Evolutionary conservation across 2,329 filamentous ascomycete species (phyloP).

Genomic region (Ascochyta lentis): DNA sequence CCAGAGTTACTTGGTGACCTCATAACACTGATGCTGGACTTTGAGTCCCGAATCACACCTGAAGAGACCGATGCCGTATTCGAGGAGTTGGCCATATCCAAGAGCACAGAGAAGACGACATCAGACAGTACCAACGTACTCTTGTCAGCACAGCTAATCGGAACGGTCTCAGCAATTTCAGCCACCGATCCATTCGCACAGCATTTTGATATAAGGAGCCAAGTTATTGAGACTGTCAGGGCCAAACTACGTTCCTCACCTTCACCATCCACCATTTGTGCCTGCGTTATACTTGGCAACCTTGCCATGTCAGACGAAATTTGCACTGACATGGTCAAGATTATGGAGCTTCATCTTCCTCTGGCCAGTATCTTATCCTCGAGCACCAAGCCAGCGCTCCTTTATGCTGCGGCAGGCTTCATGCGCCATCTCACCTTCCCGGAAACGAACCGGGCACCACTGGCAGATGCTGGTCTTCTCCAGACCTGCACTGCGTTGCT

Average conservation of each 20-base stretch:
- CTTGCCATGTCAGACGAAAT: slow-evolving; percentile 45
- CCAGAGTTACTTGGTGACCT: slow-evolving; percentile 39
- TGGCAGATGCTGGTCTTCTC: slow-evolving; percentile 43
- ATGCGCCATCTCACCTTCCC: slow-evolving; percentile 48
- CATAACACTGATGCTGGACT: slow-evolving; percentile 39
- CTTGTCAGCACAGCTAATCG: slow-evolving; percentile 42
- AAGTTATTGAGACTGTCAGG: slow-evolving; percentile 36
- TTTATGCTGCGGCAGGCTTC: slow-evolving; percentile 47
- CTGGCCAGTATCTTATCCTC: slow-evolving; percentile 39
- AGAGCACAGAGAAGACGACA: slow-evolving; percentile 27
- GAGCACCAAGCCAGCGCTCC: slow-evolving; percentile 36
- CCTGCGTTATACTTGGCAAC: slow-evolving; percentile 49
- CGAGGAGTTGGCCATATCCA: slow-evolving; percentile 36
- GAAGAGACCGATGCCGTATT: slow-evolving; percentile 39
- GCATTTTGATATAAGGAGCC: slow-evolving; percentile 33
- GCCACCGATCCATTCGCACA: slow-evolving; percentile 43
- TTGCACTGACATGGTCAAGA: slow-evolving; percentile 45
- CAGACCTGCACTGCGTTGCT: slow-evolving; percentile 41
- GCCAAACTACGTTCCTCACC: slow-evolving; percentile 30
- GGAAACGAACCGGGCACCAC: slow-evolving; percentile 35
- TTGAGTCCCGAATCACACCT: slow-evolving; percentile 36
- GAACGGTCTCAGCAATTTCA: slow-evolving; percentile 41
- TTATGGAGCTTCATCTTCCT: slow-evolving; percentile 38
- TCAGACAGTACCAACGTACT: slow-evolving; percentile 34
- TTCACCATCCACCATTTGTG: slow-evolving; percentile 41